Conservation (phyloP, 345 rosid species). For the Carallia brachiata region DNA sequence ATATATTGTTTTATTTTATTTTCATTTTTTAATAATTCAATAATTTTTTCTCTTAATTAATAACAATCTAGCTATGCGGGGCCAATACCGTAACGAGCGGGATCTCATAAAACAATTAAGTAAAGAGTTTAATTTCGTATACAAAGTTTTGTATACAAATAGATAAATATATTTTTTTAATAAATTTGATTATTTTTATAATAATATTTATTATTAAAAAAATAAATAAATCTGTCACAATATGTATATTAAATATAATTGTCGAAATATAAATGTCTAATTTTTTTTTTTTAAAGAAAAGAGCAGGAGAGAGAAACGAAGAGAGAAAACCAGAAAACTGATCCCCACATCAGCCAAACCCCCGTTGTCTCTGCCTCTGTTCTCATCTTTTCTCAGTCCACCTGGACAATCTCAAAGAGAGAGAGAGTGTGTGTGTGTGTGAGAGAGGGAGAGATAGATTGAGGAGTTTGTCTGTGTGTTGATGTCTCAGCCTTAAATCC, state of each 20-base stretch:
- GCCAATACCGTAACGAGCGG: constrained; percentile 19
- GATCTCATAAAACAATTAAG: constrained; percentile 22
- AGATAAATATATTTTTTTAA: too few species aligned
- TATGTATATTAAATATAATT: too few species aligned
- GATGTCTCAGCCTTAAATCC: constrained; percentile 1
- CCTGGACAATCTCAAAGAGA: too few species aligned
- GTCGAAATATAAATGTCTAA: too few species aligned
- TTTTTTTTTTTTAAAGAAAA: background rate
- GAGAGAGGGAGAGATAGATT: background rate
- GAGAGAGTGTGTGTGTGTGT: background rate
- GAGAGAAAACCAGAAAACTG: background rate
- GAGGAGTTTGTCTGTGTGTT: background rate
- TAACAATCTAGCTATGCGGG: background rate
- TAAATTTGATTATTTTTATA: too few species aligned
- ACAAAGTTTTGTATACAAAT: too few species aligned
- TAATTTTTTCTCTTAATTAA: too few species aligned
- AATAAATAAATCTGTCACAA: too few species aligned
- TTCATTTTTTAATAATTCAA: too few species aligned
- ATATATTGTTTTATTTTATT: too few species aligned
- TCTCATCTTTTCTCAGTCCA: constrained; percentile 10
- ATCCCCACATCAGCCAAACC: constrained; percentile 38
- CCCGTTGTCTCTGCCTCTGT: constrained; percentile 51
- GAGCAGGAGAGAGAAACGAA: background rate
- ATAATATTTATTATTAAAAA: too few species aligned
- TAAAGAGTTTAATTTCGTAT: too few species aligned